Conservation (phyloP, 495 filamentous ascomycete genomes). For the Lepraria neglecta region DNA sequence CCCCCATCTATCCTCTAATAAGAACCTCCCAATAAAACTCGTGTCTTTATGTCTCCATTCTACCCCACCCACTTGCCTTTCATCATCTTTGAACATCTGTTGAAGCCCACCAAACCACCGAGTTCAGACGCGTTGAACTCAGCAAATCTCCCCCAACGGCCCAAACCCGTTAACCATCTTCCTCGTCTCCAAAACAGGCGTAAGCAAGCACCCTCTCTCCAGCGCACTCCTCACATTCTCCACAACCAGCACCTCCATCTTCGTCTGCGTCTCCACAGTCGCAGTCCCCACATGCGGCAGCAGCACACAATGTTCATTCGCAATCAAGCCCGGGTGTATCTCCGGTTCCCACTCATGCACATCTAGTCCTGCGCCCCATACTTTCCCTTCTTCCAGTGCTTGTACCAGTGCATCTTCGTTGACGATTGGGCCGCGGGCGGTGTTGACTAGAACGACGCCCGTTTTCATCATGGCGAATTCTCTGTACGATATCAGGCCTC, state of each 20-base stretch:
- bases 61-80: too few relatives aligned
- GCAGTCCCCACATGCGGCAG: constrained; percentile 77
- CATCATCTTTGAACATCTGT: neutral
- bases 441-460: constrained; percentile 60
- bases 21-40: too few relatives aligned
- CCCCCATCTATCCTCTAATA: too few relatives aligned
- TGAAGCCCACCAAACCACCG: neutral
- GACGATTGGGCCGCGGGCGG: constrained; percentile 67
- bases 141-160: neutral
- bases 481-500: constrained; percentile 53
- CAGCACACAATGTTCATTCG: constrained; percentile 63
- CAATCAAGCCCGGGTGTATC: constrained; percentile 63
- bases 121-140: neutral
- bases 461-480: constrained; percentile 64
- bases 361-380: constrained; percentile 67
- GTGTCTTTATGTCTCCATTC: too few relatives aligned
- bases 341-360: constrained; percentile 68
- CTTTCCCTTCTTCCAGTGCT: constrained; percentile 58
- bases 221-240: constrained; percentile 61
- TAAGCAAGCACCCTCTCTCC: constrained; percentile 57
- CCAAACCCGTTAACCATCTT: constrained; percentile 16
- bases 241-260: constrained; percentile 73
- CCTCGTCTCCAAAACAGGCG: constrained; percentile 65
- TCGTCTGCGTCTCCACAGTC: constrained; percentile 58
- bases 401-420: constrained; percentile 63